These are phyloP conservation scores for Cladosporium oxysporum DNA, from an alignment of 2,329 filamentous ascomycete genomes.

Conservation along the genomic window DNA sequence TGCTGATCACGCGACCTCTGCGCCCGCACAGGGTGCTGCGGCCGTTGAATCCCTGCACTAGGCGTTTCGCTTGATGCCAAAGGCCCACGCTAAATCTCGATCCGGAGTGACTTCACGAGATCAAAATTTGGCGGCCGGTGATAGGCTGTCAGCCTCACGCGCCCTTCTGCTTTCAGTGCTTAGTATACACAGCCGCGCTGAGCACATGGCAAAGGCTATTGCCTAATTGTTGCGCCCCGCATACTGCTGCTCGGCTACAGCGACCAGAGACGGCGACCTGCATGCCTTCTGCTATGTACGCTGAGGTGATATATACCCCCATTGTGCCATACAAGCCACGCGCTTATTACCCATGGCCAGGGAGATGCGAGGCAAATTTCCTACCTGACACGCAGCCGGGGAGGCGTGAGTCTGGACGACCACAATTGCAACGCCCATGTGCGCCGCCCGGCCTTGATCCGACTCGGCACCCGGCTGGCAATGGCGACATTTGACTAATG, in stretches of 20 bases:
- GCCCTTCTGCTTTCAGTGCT: background rate
- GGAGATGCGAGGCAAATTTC: slow-evolving; percentile 9
- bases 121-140: background rate
- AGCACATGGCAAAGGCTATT: slow-evolving; percentile 3
- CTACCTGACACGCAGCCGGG: background rate
- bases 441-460: background rate
- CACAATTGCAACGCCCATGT: background rate
- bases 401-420: slow-evolving; percentile 11
- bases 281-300: background rate
- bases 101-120: background rate
- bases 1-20: slow-evolving; percentile 5
- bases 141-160: background rate
- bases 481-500: slow-evolving; percentile 8
- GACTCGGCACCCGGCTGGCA: background rate
- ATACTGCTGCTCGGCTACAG: background rate
- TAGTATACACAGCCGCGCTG: background rate
- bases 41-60: slow-evolving; percentile 9
- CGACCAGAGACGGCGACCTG: background rate
- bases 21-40: slow-evolving; percentile 1
- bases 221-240: slow-evolving; percentile 2
- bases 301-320: background rate
- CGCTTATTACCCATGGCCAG: slow-evolving; percentile 2
- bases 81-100: background rate
- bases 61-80: slow-evolving; percentile 3
- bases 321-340: background rate